Base-by-base conservation (phyloP, 371 early-diverging fungal genomes). In the Zychaea mexicana region DNA sequence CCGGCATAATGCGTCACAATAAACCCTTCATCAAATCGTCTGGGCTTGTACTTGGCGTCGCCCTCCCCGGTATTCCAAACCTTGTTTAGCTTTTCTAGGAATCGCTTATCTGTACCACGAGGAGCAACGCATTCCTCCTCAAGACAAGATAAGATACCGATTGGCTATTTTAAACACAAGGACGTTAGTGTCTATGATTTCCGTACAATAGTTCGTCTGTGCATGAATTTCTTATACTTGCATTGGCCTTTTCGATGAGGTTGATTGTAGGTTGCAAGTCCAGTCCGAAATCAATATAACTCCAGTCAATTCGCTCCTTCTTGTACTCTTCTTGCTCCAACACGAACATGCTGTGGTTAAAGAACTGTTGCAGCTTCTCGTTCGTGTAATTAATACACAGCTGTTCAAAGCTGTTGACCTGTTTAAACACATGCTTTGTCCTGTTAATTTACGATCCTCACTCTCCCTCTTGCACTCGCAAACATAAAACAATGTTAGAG, bases 81-180 rank as follows among this genome's bases (percentile, higher is more conserved):
- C 5, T 83, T 83, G 61, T 92, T 86, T 12, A 99, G 82, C 79
- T 99, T 99, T 21, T 96, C 92, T 30, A 95, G 83, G 72, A 99
- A 96, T 4, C 98, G 94, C 69, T 93, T 93, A 78, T 99, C 99
- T 2, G 93, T 94, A 24, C 98, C 99, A 61, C 92, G 93, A 26
- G 99, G 99, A 86, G 99, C 94, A 9, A 99, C 96, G 81, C 99
- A 99, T 84, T 99, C 99, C 77, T 99, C 99, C 78, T 99, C 99
- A 27, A 99, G 83, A 68, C 94, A 94, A 13, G 98, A 94, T 59
- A 99, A 79, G 67, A 99, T 94, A 74, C 99, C 99, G 60, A 98
- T 93, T 5, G 99, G 99, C 90, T 92, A 78, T 39, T n/a, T n/a
- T n/a, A n/a, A n/a, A n/a, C n/a, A 49, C 0, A 2, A 52, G 13